Evolutionary conservation across 2,329 filamentous ascomycete genomes (phyloP), one percentile per base, ranked within the genome.

Genomic region (Orbilia oligospora): DNA sequence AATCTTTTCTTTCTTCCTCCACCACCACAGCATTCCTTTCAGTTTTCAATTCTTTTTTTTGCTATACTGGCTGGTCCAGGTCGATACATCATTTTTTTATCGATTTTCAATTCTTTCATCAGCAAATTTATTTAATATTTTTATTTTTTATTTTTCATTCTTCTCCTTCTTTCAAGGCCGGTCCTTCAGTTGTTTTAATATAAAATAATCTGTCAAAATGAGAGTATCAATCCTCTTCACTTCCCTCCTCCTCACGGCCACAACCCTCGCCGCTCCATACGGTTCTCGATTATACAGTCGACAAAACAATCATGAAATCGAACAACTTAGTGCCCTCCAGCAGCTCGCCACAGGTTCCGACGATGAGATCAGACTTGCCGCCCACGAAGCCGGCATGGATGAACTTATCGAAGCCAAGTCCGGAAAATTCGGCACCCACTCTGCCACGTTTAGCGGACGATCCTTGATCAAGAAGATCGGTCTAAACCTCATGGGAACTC

Each of bases 1-100:
- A 44, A 49, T 44, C 16, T n/a, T 16, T 22, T n/a, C 18, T 53
- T 6, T 30, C 27, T 6, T 30, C 27, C 27, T 3, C 27, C 27
- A 30, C n/a, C 36, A 24, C 44, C 30, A 27, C 20, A 46, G n/a
- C 51, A 4, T 55, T 18, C 41, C 24, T 53, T 30, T 53, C 38
- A n/a, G 38, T 56, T 14, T 46, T 51, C 48, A 24, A 20, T 38
- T 56, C 44, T 27, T 73, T 58, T 41, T 9, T 46, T 66, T 58
- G 33, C 33, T 36, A 36, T 22, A 61, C 70, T 66, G 70, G 70
- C 70, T 64, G 70, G 61, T 18, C 70, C 70, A 66, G 70, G 63
- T 73, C 70, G 70, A 73, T 73, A 30, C n/a, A n/a, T n/a, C n/a
- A 73, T 73, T 63, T 36, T 18, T 33, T 73, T 65, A 55, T 67